Evolutionary conservation across 2,329 filamentous ascomycete species (phyloP).

Genomic region (Paecilomyces sp.): DNA sequence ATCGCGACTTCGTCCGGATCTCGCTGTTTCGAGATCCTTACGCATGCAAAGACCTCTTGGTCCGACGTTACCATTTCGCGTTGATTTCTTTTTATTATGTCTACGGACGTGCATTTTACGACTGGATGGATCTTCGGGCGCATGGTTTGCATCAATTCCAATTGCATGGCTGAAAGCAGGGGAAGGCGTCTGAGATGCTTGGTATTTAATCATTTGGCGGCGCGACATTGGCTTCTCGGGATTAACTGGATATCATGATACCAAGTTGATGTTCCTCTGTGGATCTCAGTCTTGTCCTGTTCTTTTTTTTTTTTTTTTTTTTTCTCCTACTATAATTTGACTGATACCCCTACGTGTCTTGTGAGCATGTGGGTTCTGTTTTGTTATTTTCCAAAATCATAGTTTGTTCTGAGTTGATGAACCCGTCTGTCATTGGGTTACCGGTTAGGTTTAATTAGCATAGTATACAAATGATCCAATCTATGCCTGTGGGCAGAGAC

Average conservation of each 20-base stretch:
- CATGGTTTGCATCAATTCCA: neutral
- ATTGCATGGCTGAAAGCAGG: neutral
- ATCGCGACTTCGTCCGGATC: neutral
- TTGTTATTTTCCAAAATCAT: neutral
- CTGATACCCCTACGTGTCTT: neutral
- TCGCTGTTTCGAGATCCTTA: neutral
- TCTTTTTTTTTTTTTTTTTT: neutral
- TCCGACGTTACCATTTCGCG: neutral
- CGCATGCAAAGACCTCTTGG: neutral
- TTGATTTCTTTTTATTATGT: neutral
- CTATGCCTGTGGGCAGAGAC: neutral
- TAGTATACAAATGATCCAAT: neutral
- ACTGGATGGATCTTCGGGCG: neutral
- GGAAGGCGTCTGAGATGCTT: neutral
- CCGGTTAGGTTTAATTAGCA: neutral
- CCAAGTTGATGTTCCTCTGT: neutral
- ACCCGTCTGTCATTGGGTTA: neutral
- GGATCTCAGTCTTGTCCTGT: neutral
- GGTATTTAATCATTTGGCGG: neutral
- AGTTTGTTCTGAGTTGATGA: neutral
- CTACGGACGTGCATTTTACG: neutral
- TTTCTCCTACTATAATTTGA: neutral
- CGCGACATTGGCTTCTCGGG: neutral
- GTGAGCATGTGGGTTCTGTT: neutral
- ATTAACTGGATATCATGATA: neutral